These are phyloP conservation scores for Ceratobasidium sp. DNA, from an alignment of 1,284 basidiomycete species.

Conservation along the genomic window DNA sequence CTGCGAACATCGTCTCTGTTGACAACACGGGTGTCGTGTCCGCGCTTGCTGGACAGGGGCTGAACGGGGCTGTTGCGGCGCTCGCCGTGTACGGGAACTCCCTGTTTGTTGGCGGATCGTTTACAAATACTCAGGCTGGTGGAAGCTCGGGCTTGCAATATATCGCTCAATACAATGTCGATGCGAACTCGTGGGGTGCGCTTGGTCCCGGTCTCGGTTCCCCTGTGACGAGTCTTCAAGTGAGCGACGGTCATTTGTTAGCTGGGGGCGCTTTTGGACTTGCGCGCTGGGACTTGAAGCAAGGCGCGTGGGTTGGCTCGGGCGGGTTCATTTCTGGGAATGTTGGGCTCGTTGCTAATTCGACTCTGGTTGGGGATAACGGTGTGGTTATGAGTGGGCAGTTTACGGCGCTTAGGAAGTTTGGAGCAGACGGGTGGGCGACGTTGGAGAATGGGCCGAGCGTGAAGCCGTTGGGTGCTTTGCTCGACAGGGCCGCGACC, in stretches of 20 bases:
- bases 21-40: conserved; percentile 65
- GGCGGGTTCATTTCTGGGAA: conserved; percentile 82
- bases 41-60: conserved; percentile 71
- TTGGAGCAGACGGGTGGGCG: conserved; percentile 79
- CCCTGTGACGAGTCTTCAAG: conserved; percentile 72
- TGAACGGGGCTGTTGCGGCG: conserved; percentile 83
- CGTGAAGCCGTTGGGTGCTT: conserved; percentile 71
- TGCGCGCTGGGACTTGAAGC: conserved; percentile 80
- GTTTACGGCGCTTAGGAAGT: conserved; percentile 68
- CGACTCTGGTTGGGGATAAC: conserved; percentile 60
- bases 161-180: conserved; percentile 83
- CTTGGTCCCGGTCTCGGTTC: conserved; percentile 86
- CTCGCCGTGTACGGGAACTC: conserved; percentile 68
- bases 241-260: conserved; percentile 69
- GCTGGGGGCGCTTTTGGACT: conserved; percentile 89
- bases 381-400: conserved; percentile 69
- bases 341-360: conserved; percentile 77
- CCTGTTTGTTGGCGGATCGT: conserved; percentile 89
- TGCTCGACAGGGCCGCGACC: conserved; percentile 63
- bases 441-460: conserved; percentile 73
- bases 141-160: conserved; percentile 72
- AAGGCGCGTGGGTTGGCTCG: conserved; percentile 75
- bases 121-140: conserved; percentile 75
- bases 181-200: conserved; percentile 75
- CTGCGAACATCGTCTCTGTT: conserved; percentile 82